phyloP scores from a whole-genome alignment of 169 alveolate genomes.

The Plasmodium gaboni region DNA sequence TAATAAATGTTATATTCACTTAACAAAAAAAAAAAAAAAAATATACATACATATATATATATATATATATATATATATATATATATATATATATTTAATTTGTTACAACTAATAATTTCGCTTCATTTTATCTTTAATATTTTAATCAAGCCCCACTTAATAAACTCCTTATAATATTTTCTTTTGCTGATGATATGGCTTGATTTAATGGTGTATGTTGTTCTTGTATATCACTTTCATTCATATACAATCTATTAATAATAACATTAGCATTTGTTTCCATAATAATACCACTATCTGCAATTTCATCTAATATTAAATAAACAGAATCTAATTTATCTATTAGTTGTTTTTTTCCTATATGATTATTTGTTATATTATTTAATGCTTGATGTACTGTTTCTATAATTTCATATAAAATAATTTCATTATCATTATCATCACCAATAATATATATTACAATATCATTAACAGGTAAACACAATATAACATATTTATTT shows the following conservation, averaged over 20 bases:
- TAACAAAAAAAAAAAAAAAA: too few relatives aligned
- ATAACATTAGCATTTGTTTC: constrained; percentile 46
- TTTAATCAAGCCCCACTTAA: constrained; percentile 33
- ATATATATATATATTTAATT: not conserved
- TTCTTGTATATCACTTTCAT: constrained; percentile 58
- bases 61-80: not conserved
- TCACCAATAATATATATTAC: constrained; percentile 78
- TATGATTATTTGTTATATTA: constrained; percentile 78
- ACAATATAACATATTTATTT: constrained; percentile 62
- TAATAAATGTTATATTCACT: too few relatives aligned
- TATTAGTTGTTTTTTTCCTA: constrained; percentile 75
- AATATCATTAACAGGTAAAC: constrained; percentile 42
- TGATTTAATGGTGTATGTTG: constrained; percentile 44
- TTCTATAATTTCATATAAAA: constrained; percentile 78
- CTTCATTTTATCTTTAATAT: too few relatives aligned
- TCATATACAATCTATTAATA: constrained; percentile 42
- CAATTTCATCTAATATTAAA: constrained; percentile 82
- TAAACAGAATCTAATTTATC: constrained; percentile 83
- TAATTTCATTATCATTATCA: constrained; percentile 80
- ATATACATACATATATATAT: not conserved
- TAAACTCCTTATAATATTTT: constrained; percentile 54
- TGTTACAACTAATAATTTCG: not conserved
- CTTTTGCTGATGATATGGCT: constrained; percentile 70
- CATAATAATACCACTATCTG: constrained; percentile 83
- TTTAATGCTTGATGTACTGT: constrained; percentile 77